Conservation (phyloP, 2,329 filamentous ascomycete genomes). For the Shiraia sp. region DNA sequence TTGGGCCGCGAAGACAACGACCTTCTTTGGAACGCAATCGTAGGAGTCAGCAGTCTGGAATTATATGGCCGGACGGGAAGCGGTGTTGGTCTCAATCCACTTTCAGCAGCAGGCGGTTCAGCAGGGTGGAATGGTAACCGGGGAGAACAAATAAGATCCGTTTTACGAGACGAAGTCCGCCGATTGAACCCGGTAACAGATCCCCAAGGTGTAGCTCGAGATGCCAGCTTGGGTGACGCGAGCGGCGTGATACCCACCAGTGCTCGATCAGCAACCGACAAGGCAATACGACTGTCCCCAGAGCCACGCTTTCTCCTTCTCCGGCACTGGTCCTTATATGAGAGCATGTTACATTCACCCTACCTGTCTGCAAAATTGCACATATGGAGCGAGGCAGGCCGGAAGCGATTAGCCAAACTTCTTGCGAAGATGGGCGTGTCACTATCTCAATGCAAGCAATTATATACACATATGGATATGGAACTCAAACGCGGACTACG, state of each 20-base stretch:
- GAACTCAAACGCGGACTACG: slow-evolving; percentile 87
- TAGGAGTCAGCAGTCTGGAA: slow-evolving; percentile 92
- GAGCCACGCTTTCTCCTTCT: slow-evolving; percentile 93
- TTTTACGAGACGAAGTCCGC: slow-evolving; percentile 90
- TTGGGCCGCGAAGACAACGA: slow-evolving; percentile 97
- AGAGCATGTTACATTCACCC: slow-evolving; percentile 97
- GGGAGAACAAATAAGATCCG: slow-evolving; percentile 80
- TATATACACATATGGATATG: slow-evolving; percentile 98
- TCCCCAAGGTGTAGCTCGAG: slow-evolving; percentile 59
- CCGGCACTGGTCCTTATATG: slow-evolving; percentile 95
- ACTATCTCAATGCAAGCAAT: slow-evolving; percentile 89
- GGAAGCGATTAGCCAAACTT: slow-evolving; percentile 88
- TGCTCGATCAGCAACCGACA: slow-evolving; percentile 86
- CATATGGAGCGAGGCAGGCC: slow-evolving; percentile 89
- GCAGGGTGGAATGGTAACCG: slow-evolving; percentile 81
- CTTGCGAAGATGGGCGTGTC: slow-evolving; percentile 98
- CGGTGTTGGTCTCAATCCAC: slow-evolving; percentile 68
- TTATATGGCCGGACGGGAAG: slow-evolving; percentile 85
- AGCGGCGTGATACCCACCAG: slow-evolving; percentile 87
- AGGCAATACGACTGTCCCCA: slow-evolving; percentile 86
- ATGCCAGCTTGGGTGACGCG: slow-evolving; percentile 66
- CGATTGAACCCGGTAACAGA: slow-evolving; percentile 80
- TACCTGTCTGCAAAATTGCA: slow-evolving; percentile 90
- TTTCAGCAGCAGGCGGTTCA: slow-evolving; percentile 57
- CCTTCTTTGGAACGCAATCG: slow-evolving; percentile 89